Evolutionary conservation across 805 yeast species (phyloP).

Genomic region (Wickerhamomyces subpelliculosus): DNA sequence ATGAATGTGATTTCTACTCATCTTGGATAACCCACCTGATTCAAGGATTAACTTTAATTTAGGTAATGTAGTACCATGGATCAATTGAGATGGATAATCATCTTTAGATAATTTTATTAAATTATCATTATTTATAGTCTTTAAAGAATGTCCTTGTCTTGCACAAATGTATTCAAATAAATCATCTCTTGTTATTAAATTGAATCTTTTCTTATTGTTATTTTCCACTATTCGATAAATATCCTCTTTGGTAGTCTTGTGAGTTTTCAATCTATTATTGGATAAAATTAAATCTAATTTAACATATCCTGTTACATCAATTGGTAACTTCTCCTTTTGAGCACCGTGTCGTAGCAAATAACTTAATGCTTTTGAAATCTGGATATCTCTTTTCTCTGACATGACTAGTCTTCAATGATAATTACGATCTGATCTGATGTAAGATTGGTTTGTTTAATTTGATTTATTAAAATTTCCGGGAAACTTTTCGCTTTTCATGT

Average conservation of each 20-base stretch:
- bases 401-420: too few species aligned
- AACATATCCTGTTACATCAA: constrained; percentile 66
- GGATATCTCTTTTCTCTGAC: constrained; percentile 34
- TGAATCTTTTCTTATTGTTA: constrained; percentile 70
- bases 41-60: constrained; percentile 42
- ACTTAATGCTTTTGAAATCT: constrained; percentile 68
- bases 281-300: constrained; percentile 43
- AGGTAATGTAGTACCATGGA: constrained; percentile 71
- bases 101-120: constrained; percentile 29
- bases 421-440: too few species aligned
- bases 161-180: constrained; percentile 56
- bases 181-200: constrained; percentile 27
- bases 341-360: constrained; percentile 88
- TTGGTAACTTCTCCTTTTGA: constrained; percentile 50
- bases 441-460: too few species aligned
- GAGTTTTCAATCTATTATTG: constrained; percentile 52
- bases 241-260: constrained; percentile 49
- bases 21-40: constrained; percentile 51
- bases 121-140: constrained; percentile 33
- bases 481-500: too few species aligned
- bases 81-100: constrained; percentile 45
- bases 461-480: neutral
- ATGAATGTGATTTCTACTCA: constrained; percentile 84
- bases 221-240: constrained; percentile 50
- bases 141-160: constrained; percentile 84